phyloP scores from a whole-genome alignment of 495 filamentous ascomycete genomes.

The Aspergillus sparsus region DNA sequence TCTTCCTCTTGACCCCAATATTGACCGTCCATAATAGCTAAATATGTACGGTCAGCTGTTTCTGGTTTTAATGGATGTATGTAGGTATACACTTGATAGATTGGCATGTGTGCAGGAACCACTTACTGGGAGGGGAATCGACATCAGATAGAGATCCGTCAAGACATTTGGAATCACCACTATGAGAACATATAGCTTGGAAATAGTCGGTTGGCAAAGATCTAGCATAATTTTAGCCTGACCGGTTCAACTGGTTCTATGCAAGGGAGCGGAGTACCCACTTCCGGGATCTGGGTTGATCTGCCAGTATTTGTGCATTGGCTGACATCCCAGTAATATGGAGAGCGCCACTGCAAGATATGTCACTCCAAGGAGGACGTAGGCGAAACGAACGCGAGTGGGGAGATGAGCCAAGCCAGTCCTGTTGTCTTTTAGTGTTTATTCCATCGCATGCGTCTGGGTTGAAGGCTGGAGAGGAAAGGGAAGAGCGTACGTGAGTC shows the following conservation, averaged over 20 bases:
- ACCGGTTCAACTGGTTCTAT: conserved; percentile 8
- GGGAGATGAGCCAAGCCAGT: conserved; percentile 50
- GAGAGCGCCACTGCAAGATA: conserved; percentile 54
- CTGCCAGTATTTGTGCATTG: conserved; percentile 58
- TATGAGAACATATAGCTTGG: conserved; percentile 36
- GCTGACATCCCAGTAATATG: conserved; percentile 55
- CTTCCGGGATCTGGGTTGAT: conserved; percentile 61
- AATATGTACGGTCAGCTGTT: not conserved
- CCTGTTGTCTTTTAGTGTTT: conserved; percentile 27
- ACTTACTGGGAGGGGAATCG: conserved; percentile 49
- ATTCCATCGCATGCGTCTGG: conserved; percentile 22
- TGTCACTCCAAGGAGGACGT: conserved; percentile 50
- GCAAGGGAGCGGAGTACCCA: conserved; percentile 24
- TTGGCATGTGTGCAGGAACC: no score
- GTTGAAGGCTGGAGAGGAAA: conserved; percentile 28
- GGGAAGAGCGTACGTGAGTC: conserved; percentile 62
- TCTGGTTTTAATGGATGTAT: not conserved
- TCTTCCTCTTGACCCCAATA: conserved; percentile 46
- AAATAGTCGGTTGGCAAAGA: conserved; percentile 40
- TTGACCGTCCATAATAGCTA: conserved; percentile 51
- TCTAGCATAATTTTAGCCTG: conserved; percentile 26
- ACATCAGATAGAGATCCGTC: conserved; percentile 54
- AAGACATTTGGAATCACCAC: conserved; percentile 48
- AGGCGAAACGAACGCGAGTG: conserved; percentile 54
- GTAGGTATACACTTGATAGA: no score